Percentiles rank a stretch among this genome's conserved stretches.
Conservation (phyloP, 164 flowering plant species). For the Vitis amurensis region DNA sequence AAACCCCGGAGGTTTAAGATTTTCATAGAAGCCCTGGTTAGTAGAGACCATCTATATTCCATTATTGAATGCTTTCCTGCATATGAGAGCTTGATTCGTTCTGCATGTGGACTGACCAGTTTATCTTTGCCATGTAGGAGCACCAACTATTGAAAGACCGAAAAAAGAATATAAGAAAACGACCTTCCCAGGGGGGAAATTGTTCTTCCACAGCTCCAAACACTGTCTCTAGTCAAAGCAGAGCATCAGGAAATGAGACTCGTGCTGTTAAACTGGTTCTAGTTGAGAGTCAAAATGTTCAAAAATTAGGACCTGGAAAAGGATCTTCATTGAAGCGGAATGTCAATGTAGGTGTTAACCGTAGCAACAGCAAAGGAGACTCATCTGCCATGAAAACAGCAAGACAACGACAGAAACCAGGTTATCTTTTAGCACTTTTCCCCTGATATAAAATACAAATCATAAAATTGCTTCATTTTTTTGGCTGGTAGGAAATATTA, state of each 20-base stretch:
- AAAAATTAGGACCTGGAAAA: slow-evolving; percentile 64
- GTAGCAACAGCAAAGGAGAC: slow-evolving; percentile 53
- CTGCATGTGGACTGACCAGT: slow-evolving; percentile 14
- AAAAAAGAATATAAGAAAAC: slow-evolving; percentile 63
- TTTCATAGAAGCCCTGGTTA: slow-evolving; percentile 88
- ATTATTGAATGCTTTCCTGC: not conserved
- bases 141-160: slow-evolving; percentile 94
- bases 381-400: slow-evolving; percentile 42
- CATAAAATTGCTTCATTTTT: not conserved
- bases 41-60: slow-evolving; percentile 23
- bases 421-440: slow-evolving; percentile 17
- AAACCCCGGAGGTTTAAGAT: slow-evolving; percentile 94
- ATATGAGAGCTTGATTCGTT: slow-evolving; percentile 1
- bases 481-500: not conserved
- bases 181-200: slow-evolving; percentile 53
- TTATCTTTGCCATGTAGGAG: slow-evolving; percentile 58
- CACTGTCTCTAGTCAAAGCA: slow-evolving; percentile 43
- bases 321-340: slow-evolving; percentile 58
- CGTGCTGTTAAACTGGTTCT: slow-evolving; percentile 53
- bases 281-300: slow-evolving; percentile 68
- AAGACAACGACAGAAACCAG: slow-evolving; percentile 68
- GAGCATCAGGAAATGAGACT: slow-evolving; percentile 50
- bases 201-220: slow-evolving; percentile 37
- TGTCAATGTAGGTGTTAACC: slow-evolving; percentile 41
- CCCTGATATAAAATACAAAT: not conserved